Percentiles rank a stretch among this genome's conserved stretches.
These are phyloP conservation scores for Mortierella sp. DNA, from an alignment of 371 early-diverging fungal genomes.

Conservation along the genomic window DNA sequence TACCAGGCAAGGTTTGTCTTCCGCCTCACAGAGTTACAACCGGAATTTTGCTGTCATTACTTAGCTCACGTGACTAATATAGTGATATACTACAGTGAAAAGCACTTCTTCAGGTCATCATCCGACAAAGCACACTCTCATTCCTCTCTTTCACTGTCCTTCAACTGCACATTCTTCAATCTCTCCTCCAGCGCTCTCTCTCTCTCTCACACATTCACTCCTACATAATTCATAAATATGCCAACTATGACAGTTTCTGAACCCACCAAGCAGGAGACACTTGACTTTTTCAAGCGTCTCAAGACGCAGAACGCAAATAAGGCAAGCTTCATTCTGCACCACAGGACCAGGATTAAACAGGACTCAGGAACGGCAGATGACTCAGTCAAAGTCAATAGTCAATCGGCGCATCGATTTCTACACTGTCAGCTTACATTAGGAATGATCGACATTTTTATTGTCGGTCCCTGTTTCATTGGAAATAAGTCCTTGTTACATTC, in stretches of 20 bases:
- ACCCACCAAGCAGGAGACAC: conserved; percentile 81
- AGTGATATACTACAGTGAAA: too few species aligned
- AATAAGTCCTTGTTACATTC: too few species aligned
- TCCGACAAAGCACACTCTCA: not conserved
- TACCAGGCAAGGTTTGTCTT: too few species aligned
- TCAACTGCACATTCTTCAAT: not conserved
- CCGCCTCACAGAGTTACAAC: too few species aligned
- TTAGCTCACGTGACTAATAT: too few species aligned
- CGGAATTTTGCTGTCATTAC: too few species aligned
- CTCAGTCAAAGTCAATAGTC: too few species aligned
- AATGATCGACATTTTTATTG: not conserved
- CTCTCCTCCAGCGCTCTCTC: not conserved
- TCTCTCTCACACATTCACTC: not conserved
- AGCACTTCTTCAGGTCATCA: not conserved
- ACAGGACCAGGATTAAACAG: not conserved
- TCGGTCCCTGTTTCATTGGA: not conserved
- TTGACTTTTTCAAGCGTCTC: conserved; percentile 81
- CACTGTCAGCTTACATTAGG: not conserved
- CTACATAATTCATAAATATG: conserved; percentile 6
- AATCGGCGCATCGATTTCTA: too few species aligned
- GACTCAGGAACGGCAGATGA: not conserved
- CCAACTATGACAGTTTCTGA: conserved; percentile 64
- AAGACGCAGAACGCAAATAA: conserved; percentile 83
- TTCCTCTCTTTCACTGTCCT: not conserved
- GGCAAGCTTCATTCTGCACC: conserved; percentile 58